Base-by-base conservation (phyloP, 2,329 filamentous ascomycete species). In the Ascosphaera acerosa region DNA sequence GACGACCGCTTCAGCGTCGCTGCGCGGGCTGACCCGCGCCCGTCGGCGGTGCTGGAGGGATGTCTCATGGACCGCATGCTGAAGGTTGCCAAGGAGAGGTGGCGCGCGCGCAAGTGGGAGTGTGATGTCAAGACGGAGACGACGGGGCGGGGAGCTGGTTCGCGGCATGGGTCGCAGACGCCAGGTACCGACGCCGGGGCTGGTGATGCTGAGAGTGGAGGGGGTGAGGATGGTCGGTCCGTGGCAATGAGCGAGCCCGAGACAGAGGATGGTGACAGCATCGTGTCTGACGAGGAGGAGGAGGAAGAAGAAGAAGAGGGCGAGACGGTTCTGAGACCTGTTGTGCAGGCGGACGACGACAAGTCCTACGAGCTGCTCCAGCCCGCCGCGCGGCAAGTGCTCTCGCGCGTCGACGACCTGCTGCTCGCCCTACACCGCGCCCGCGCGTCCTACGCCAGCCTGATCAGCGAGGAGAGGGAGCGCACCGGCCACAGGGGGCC, bases 281-380 rank as follows among this genome's bases (percentile, higher is more conserved):
- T 37, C 6, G 38, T 32, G 4, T 34, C 36, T 10, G 40, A 42
- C 4, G 35, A 37, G 10, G 38, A 36, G 4, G 39, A 41, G 12
- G 35, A 36, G 23, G 41, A 41, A 19, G 38, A 31, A 29, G 38
- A 45, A 15, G 22, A 32, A 6, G 43, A 41, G 4, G 17, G 25
- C 14, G 12, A 26, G 2, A 23, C 20, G 3, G 26, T 40, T 7
- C 37, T 44, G 22, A 42, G 39, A 4, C 66, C 75, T 0, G 56
- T 61, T 2, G 50, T 77, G 4, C 62, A 74, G 5, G 62, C 67
- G 2, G 72, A 90, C 41, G 80, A 90, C 39, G 69, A 75, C 2
- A 46, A 58, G 30, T 76, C 77, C 0, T 56, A 62, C 35, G 46
- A 51, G 2, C 55, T 89, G 4, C 54, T 91, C 10, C 61, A 62